Evolutionary conservation across 176 grass and related monocot species (phyloP).

Genomic region (Elaeis guineensis): DNA sequence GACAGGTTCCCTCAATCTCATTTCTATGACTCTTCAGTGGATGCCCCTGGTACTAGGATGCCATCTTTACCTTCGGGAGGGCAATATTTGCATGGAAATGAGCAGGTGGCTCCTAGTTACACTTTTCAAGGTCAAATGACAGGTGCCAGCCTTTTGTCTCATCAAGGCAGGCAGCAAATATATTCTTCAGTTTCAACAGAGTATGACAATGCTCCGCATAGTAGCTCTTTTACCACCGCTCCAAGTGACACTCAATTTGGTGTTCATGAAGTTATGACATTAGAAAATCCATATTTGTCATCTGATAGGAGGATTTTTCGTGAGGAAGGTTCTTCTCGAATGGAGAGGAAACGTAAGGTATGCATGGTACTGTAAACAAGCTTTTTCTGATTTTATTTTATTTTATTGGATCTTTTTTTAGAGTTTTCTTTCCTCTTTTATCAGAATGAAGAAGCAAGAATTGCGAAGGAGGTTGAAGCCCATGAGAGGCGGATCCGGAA

Average conservation of each 20-base stretch:
- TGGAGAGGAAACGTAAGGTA: conserved; percentile 89
- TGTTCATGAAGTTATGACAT: conserved; percentile 35
- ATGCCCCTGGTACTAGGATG: conserved; percentile 31
- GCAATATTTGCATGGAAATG: conserved; percentile 45
- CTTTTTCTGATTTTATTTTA: neutral
- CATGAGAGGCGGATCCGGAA: conserved; percentile 88
- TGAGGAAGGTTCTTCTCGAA: conserved; percentile 58
- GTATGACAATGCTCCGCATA: conserved; percentile 33
- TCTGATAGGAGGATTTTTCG: conserved; percentile 45
- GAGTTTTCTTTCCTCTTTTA: neutral
- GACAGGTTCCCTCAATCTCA: conserved; percentile 43
- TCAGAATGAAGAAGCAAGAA: conserved; percentile 79
- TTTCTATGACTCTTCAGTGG: conserved; percentile 51
- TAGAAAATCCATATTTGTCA: conserved; percentile 36
- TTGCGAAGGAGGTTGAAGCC: conserved; percentile 83
- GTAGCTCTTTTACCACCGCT: conserved; percentile 37
- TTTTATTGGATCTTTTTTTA: no score
- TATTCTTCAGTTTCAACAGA: conserved; percentile 36
- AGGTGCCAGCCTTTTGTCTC: conserved; percentile 49
- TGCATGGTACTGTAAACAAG: neutral
- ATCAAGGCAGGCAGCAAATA: conserved; percentile 32
- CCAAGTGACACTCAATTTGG: conserved; percentile 39
- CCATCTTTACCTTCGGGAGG: conserved; percentile 39
- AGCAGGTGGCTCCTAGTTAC: conserved; percentile 41
- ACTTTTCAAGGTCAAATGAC: conserved; percentile 51